phyloP scores from a whole-genome alignment of 139 green algal genomes.

The Chlorella sp. region DNA sequence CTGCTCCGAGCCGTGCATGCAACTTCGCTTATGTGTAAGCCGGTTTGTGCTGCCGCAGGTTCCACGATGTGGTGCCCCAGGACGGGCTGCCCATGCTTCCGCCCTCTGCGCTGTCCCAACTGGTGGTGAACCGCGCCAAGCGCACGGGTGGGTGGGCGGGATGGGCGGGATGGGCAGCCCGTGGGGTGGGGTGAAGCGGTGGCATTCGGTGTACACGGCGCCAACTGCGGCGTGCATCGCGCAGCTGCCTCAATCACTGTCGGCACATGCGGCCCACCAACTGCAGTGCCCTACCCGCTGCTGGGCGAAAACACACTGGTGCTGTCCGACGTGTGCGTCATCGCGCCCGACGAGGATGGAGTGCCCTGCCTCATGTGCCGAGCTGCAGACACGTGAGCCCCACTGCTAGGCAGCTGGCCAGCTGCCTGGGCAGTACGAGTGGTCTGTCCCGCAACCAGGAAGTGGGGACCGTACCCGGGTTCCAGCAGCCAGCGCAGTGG shows the following conservation, averaged over 20 bases:
- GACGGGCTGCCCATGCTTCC: conserved; percentile 53
- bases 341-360: conserved; percentile 30
- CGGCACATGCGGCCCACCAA: background rate
- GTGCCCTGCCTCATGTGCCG: conserved; percentile 27
- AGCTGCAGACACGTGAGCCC: too few species aligned
- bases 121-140: conserved; percentile 61
- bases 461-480: too few species aligned
- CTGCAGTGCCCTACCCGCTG: conserved; percentile 60
- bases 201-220: too few species aligned
- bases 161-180: too few species aligned
- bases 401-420: too few species aligned
- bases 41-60: conserved; percentile 38
- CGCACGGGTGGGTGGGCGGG: conserved; percentile 29
- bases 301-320: conserved; percentile 84
- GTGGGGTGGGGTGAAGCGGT: too few species aligned
- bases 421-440: too few species aligned
- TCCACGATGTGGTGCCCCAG: conserved; percentile 84
- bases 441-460: too few species aligned
- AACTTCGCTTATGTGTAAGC: background rate
- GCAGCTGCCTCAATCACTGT: too few species aligned
- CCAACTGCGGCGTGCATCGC: too few species aligned
- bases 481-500: too few species aligned
- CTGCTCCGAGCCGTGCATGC: background rate
- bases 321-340: conserved; percentile 58
- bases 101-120: conserved; percentile 53